Conservation (phyloP, 192 early-diverging fungal species). For the Coemansia sp. region DNA sequence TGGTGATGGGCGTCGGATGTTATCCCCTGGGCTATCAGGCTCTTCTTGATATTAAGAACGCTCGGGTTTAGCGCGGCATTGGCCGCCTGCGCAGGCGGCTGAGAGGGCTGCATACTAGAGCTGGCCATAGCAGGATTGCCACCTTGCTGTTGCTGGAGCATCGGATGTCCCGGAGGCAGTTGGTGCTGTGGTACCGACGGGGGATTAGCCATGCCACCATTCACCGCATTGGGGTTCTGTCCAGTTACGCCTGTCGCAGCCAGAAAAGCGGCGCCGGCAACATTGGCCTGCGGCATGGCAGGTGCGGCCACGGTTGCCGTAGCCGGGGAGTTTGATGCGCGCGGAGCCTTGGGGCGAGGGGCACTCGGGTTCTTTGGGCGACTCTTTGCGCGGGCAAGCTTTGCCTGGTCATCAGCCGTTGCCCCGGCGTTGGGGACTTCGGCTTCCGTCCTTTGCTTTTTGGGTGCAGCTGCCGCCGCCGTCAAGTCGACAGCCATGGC, state of each 20-base stretch:
- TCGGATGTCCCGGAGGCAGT: background rate
- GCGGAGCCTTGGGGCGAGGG: conserved; percentile 19
- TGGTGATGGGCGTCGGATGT: conserved; percentile 15
- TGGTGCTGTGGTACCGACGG: background rate
- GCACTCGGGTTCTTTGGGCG: conserved; percentile 23
- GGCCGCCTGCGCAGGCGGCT: conserved; percentile 6
- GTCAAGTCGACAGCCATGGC: conserved; percentile 6
- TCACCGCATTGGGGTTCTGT: background rate
- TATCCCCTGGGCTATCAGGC: conserved; percentile 21
- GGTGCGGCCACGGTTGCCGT: conserved; percentile 23
- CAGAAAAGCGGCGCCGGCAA: background rate
- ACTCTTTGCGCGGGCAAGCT: conserved; percentile 30
- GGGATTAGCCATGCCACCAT: background rate
- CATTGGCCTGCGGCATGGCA: background rate
- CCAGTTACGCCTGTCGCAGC: background rate
- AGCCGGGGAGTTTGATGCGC: conserved; percentile 48
- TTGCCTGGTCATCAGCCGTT: conserved; percentile 24
- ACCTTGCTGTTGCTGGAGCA: conserved; percentile 4
- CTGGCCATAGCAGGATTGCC: background rate
- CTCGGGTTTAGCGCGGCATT: background rate
- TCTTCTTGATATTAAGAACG: background rate
- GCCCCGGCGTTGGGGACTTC: conserved; percentile 13
- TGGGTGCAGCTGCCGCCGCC: background rate
- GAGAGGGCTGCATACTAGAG: background rate
- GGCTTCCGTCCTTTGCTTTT: conserved; percentile 30